Base-by-base conservation (phyloP, 148 eudicot species). In the Oxyria digyna region DNA sequence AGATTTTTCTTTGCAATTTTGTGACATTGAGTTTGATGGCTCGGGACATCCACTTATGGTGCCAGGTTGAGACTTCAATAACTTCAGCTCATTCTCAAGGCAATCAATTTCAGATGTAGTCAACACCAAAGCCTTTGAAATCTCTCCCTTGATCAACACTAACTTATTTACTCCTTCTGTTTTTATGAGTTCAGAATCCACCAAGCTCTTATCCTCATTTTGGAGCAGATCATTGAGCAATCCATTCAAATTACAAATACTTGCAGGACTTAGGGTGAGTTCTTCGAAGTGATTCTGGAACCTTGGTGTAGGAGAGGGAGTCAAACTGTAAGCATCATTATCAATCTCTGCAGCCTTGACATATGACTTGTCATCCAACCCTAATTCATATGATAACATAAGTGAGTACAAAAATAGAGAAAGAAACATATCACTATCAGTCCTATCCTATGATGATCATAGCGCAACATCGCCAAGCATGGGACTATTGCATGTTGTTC, bases 91-190 rank as follows among this genome's bases (percentile, higher is more conserved):
- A 75, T 69, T 85, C 79, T 94, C 99, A 67, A 90, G 93, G 6
- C 72, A 77, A 76, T 91, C 99, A 72, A 88, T 87, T 72, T 94
- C 93, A 70, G 85, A 80, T 79, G 88, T 97, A 62, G 96, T 94
- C 52, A 69, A 46, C 77, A 86, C 97, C 67, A 94, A 57, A 49
- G 82, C 82, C 79, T 85, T 94, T 7, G 81, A 75, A 73, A 91
- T 68, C 38, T 81, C 85, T 62, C 75, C 85, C 75, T 84, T 94
- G 85, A 78, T 82, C 68, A 85, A 49, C 54, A 77, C 73, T 71
- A 94, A 76, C 78, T 85, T 91, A 74, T 83, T 82, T 71, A 82
- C 66, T 14, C 89, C 85, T 52, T 88, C 73, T 26, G 84, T 74
- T 76, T 80, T 83, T 29, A 68, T 69, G 62, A 76, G 82, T 55